A percentile compares a stretch with the other conserved stretches of the same genome.
phyloP scores from a whole-genome alignment of 169 alveolate genomes.

The Theileria equi region DNA sequence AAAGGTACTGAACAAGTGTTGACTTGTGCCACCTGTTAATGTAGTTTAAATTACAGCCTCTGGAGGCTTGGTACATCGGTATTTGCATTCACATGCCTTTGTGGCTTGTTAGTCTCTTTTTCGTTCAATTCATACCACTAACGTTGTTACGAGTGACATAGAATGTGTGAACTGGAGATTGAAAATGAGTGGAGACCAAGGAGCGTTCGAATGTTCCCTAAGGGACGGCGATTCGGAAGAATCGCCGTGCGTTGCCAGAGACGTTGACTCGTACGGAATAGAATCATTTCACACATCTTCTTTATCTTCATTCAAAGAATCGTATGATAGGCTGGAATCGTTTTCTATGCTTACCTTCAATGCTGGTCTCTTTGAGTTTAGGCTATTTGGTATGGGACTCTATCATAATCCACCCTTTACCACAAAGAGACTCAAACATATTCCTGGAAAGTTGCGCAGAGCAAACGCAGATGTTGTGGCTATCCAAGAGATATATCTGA shows the following conservation, averaged over 20 bases:
- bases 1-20: too few species aligned
- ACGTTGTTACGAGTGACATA: too few species aligned
- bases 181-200: too few species aligned
- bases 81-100: too few species aligned
- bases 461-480: constrained; percentile 86
- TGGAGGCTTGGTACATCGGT: too few species aligned
- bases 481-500: constrained; percentile 84
- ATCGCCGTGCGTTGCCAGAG: too few species aligned
- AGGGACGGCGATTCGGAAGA: too few species aligned
- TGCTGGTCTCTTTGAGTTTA: constrained; percentile 85
- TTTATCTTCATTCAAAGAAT: constrained; percentile 10
- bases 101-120: too few species aligned
- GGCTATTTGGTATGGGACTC: constrained; percentile 78
- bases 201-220: neutral
- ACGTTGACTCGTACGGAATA: neutral
- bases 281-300: constrained; percentile 31
- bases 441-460: constrained; percentile 80
- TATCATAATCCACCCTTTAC: constrained; percentile 89
- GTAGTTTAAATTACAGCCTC: too few species aligned
- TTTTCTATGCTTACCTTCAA: constrained; percentile 81
- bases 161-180: too few species aligned
- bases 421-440: constrained; percentile 75
- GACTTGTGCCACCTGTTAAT: too few species aligned
- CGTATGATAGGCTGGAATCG: constrained; percentile 9
- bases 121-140: too few species aligned